These are phyloP conservation scores for Coniochaeta sp. DNA, from an alignment of 2,329 filamentous ascomycete species.

Conservation along the genomic window DNA sequence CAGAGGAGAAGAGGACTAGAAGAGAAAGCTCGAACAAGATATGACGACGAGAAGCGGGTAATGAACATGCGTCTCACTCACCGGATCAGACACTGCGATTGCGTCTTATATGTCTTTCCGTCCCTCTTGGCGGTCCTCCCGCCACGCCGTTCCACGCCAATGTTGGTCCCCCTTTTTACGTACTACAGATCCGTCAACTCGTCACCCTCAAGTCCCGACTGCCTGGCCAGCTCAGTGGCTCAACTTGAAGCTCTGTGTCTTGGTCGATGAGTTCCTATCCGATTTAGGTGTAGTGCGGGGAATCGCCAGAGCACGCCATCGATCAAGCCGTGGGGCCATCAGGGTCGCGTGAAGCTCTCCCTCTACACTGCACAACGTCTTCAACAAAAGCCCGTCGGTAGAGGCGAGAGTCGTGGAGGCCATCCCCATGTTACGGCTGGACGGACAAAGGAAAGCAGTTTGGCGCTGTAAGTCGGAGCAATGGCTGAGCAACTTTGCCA, in stretches of 20 bases:
- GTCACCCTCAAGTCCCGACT: background rate
- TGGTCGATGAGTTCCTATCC: background rate
- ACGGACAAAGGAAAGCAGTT: too few relatives aligned
- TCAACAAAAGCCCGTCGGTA: too few relatives aligned
- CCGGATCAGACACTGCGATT: background rate
- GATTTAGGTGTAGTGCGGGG: conserved; percentile 20
- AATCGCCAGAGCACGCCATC: conserved; percentile 24
- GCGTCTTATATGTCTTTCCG: conserved; percentile 1
- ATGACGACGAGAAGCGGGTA: background rate
- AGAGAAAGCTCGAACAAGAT: background rate
- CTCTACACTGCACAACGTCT: too few relatives aligned
- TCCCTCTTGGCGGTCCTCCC: too few relatives aligned
- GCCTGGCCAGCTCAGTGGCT: conserved; percentile 1
- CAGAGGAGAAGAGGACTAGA: background rate
- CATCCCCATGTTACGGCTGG: too few relatives aligned
- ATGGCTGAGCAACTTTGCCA: background rate
- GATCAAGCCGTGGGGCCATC: conserved; percentile 11
- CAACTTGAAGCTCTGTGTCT: conserved; percentile 1
- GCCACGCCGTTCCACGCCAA: background rate
- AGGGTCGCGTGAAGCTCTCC: too few relatives aligned
- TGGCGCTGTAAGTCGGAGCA: too few relatives aligned
- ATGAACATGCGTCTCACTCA: too few relatives aligned
- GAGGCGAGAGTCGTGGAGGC: too few relatives aligned
- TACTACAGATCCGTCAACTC: background rate
- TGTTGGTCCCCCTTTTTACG: background rate